Evolutionary conservation across 495 filamentous ascomycete species (phyloP).

Genomic region (Hyaloscypha bicolor): DNA sequence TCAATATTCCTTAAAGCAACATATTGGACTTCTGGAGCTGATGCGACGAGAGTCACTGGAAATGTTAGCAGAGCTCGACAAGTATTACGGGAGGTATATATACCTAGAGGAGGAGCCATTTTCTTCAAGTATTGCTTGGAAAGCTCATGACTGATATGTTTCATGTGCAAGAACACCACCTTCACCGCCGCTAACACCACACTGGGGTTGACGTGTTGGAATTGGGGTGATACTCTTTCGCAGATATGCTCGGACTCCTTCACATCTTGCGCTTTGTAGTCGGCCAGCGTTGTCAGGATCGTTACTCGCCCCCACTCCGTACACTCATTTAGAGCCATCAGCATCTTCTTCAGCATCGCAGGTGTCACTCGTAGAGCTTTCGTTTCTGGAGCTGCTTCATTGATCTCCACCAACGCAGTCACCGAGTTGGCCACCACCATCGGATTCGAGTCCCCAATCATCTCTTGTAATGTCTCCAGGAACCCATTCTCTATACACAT

Average conservation of each 20-base stretch:
- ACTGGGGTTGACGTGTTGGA: slow-evolving; percentile 97
- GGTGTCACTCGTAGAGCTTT: slow-evolving; percentile 80
- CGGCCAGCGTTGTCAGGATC: slow-evolving; percentile 85
- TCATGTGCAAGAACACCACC: slow-evolving; percentile 97
- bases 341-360: slow-evolving; percentile 83
- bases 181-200: slow-evolving; percentile 97
- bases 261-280: slow-evolving; percentile 81
- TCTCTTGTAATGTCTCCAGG: slow-evolving; percentile 89
- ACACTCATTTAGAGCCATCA: slow-evolving; percentile 97
- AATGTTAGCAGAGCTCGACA: slow-evolving; percentile 29
- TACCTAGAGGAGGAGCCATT: slow-evolving; percentile 96
- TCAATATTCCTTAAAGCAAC: slow-evolving; percentile 96
- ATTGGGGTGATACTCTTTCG: slow-evolving; percentile 92
- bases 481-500: slow-evolving; percentile 98
- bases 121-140: slow-evolving; percentile 87
- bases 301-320: slow-evolving; percentile 99
- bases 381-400: slow-evolving; percentile 87
- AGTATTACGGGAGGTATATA: slow-evolving; percentile 19
- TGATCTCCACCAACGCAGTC: slow-evolving; percentile 89
- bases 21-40: slow-evolving; percentile 96
- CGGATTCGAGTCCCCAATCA: slow-evolving; percentile 96
- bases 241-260: slow-evolving; percentile 99
- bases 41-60: slow-evolving; percentile 91
- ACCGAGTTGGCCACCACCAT: slow-evolving; percentile 99
- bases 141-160: slow-evolving; percentile 73